A percentile compares a stretch with the other conserved stretches of the same genome.
These are phyloP conservation scores for Aciculosporium take DNA, from an alignment of 2,329 filamentous ascomycete species.

Conservation along the genomic window DNA sequence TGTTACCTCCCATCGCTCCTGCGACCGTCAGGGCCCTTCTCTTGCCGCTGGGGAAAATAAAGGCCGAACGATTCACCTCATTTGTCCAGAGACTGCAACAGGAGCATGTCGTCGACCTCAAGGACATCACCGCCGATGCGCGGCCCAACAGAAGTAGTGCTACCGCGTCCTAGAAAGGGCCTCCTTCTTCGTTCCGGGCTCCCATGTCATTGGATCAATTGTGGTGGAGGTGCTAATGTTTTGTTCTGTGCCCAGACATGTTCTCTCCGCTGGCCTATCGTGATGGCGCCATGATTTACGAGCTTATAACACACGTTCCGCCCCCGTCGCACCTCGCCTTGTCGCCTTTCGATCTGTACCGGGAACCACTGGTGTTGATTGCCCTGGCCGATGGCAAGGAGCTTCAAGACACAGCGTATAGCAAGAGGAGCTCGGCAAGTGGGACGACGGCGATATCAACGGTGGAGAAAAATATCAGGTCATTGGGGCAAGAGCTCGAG, in stretches of 20 bases:
- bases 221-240: conserved; percentile 12
- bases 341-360: conserved; percentile 79
- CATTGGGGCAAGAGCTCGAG: conserved; percentile 53
- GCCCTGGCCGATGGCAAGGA: conserved; percentile 74
- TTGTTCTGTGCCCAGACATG: conserved; percentile 49
- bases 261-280: conserved; percentile 87
- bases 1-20: conserved; percentile 78
- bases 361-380: conserved; percentile 70
- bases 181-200: background rate
- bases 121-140: conserved; percentile 74
- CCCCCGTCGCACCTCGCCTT: conserved; percentile 67
- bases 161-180: background rate
- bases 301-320: conserved; percentile 67
- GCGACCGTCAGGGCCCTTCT: conserved; percentile 81
- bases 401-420: conserved; percentile 39
- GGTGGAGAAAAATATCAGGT: conserved; percentile 42
- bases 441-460: conserved; percentile 31
- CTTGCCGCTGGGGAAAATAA: conserved; percentile 76
- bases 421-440: conserved; percentile 38
- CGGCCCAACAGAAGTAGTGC: conserved; percentile 68
- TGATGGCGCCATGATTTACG: conserved; percentile 73
- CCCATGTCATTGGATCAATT: no score
- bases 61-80: conserved; percentile 60
- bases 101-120: conserved; percentile 69
- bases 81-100: conserved; percentile 66